These are phyloP conservation scores for Leptographium radiaticola DNA, from an alignment of 2,329 filamentous ascomycete species.

Conservation along the genomic window DNA sequence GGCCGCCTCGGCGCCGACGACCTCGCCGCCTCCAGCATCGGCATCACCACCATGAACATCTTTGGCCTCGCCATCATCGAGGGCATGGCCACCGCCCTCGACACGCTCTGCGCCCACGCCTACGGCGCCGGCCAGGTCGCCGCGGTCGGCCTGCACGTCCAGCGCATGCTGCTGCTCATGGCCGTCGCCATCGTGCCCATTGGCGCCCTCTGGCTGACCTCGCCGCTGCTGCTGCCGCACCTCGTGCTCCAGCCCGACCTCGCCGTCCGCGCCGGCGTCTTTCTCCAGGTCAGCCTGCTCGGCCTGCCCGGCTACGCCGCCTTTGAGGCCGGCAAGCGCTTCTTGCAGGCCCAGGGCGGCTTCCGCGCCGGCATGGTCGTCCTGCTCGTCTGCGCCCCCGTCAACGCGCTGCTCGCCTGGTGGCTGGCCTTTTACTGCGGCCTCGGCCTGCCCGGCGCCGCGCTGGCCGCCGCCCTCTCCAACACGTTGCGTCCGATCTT, in stretches of 20 bases:
- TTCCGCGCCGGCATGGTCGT: slow-evolving; percentile 48
- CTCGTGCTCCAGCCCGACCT: slow-evolving; percentile 35
- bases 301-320: slow-evolving; percentile 61
- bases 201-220: slow-evolving; percentile 48
- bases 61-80: slow-evolving; percentile 49
- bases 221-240: slow-evolving; percentile 40
- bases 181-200: slow-evolving; percentile 56
- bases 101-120: slow-evolving; percentile 62
- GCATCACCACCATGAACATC: slow-evolving; percentile 46
- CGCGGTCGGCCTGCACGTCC: slow-evolving; percentile 57
- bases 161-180: slow-evolving; percentile 60
- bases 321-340: slow-evolving; percentile 64
- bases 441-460: slow-evolving; percentile 67
- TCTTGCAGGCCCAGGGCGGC: slow-evolving; percentile 63
- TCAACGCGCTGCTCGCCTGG: slow-evolving; percentile 65
- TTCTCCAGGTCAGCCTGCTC: slow-evolving; percentile 52
- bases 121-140: slow-evolving; percentile 59
- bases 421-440: slow-evolving; percentile 56
- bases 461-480: slow-evolving; percentile 66
- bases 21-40: slow-evolving; percentile 40
- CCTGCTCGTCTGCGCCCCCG: slow-evolving; percentile 36
- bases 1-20: slow-evolving; percentile 46
- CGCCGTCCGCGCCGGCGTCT: slow-evolving; percentile 53
- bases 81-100: slow-evolving; percentile 56
- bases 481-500: slow-evolving; percentile 64